These are phyloP conservation scores for Moesziomyces parantarcticus DNA, from an alignment of 1,284 basidiomycete species.

Conservation along the genomic window DNA sequence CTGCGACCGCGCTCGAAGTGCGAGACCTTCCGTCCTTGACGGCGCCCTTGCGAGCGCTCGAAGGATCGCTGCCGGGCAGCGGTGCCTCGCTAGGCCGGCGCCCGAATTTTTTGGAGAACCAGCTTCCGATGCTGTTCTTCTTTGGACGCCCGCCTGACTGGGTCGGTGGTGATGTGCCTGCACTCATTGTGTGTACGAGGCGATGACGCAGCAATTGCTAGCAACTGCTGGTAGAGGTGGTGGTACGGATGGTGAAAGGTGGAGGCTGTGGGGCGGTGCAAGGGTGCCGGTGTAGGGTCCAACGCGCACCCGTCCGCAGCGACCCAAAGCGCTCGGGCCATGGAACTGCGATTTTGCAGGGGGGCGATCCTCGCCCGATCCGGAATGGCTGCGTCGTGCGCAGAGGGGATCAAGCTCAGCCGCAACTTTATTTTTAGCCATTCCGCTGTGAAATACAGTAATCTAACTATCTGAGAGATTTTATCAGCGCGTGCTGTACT, in stretches of 20 bases:
- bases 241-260: conserved; percentile 1
- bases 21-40: conserved; percentile 2
- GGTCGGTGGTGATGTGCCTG: conserved; percentile 13
- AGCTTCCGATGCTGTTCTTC: conserved; percentile 50
- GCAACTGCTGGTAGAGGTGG: neutral
- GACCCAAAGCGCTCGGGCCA: too few species aligned
- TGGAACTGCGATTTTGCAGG: too few species aligned
- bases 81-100: conserved; percentile 30
- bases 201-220: too few species aligned
- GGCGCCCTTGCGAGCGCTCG: conserved; percentile 11
- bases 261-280: neutral
- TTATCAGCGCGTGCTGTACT: too few species aligned
- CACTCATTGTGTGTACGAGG: conserved; percentile 4
- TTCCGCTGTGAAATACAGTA: too few species aligned
- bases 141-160: conserved; percentile 23
- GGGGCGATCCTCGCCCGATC: too few species aligned
- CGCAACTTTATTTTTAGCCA: too few species aligned
- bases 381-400: too few species aligned
- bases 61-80: conserved; percentile 1
- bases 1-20: too few species aligned
- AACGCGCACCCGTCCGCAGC: too few species aligned
- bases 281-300: neutral
- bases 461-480: too few species aligned
- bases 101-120: conserved; percentile 57
- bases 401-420: too few species aligned